These are phyloP conservation scores for Lachancea quebecensis DNA, from an alignment of 805 yeast genomes.

Conservation along the genomic window DNA sequence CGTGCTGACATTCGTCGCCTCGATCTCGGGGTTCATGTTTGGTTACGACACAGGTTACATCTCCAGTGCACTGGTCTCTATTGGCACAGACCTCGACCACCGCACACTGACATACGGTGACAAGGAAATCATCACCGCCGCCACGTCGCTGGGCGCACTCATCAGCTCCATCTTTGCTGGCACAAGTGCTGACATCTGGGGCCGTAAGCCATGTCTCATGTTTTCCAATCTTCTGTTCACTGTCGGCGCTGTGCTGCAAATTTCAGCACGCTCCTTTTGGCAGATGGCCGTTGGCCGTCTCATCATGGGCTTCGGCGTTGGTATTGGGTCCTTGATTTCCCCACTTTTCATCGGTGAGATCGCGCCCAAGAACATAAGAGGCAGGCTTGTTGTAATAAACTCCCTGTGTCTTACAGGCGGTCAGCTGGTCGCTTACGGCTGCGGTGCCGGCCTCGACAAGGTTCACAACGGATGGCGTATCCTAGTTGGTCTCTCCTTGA, in stretches of 20 bases:
- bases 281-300: slow-evolving; percentile 89
- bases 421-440: slow-evolving; percentile 87
- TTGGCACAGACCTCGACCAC: slow-evolving; percentile 66
- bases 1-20: slow-evolving; percentile 64
- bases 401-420: slow-evolving; percentile 92
- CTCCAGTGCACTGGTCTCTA: slow-evolving; percentile 83
- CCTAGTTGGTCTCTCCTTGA: slow-evolving; percentile 80
- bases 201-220: slow-evolving; percentile 79
- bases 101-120: slow-evolving; percentile 61
- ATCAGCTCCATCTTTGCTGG: slow-evolving; percentile 78
- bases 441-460: slow-evolving; percentile 76
- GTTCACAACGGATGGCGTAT: slow-evolving; percentile 88
- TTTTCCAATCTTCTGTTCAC: slow-evolving; percentile 76
- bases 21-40: slow-evolving; percentile 92
- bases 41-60: slow-evolving; percentile 98
- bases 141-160: slow-evolving; percentile 90
- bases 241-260: slow-evolving; percentile 78
- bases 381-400: slow-evolving; percentile 82
- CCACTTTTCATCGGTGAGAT: slow-evolving; percentile 88
- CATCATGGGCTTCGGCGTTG: slow-evolving; percentile 94
- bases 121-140: slow-evolving; percentile 86
- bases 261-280: slow-evolving; percentile 77
- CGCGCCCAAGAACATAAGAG: slow-evolving; percentile 88
- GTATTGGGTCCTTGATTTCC: slow-evolving; percentile 89
- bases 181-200: slow-evolving; percentile 68